Evolutionary conservation across 2,329 filamentous ascomycete genomes (phyloP).

Genomic region (Fusarium pilosicola): DNA sequence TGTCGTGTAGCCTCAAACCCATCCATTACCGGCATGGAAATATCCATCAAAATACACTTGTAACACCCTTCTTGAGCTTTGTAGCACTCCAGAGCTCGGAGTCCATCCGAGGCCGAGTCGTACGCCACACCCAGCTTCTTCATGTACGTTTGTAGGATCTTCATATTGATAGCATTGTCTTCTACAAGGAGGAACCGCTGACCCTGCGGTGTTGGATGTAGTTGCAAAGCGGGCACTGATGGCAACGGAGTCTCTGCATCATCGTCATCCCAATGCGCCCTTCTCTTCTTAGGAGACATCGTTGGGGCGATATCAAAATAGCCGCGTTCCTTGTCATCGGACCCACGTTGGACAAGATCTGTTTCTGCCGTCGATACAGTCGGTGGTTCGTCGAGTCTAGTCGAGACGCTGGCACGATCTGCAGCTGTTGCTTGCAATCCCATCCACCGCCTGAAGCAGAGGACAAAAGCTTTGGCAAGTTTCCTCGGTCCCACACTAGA

Average conservation of each 20-base stretch:
- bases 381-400: conserved; percentile 7
- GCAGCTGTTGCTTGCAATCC: conserved; percentile 10
- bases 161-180: conserved; percentile 54
- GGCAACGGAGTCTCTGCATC: background rate
- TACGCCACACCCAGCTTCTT: conserved; percentile 46
- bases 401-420: conserved; percentile 25
- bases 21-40: conserved; percentile 68
- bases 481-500: conserved; percentile 52
- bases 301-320: conserved; percentile 6
- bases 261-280: conserved; percentile 1
- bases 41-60: conserved; percentile 56
- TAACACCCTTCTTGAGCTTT: conserved; percentile 34
- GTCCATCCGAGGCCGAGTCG: conserved; percentile 47
- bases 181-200: conserved; percentile 51
- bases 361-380: background rate
- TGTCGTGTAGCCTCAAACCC: conserved; percentile 61
- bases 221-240: background rate
- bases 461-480: conserved; percentile 48
- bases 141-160: conserved; percentile 49
- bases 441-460: conserved; percentile 45
- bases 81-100: conserved; percentile 49
- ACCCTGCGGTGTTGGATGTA: background rate
- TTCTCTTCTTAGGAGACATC: conserved; percentile 9
- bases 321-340: background rate
- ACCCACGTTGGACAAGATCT: background rate